phyloP scores from a whole-genome alignment of 2,329 filamentous ascomycete species.

The Dryadomyces sulphureus region DNA sequence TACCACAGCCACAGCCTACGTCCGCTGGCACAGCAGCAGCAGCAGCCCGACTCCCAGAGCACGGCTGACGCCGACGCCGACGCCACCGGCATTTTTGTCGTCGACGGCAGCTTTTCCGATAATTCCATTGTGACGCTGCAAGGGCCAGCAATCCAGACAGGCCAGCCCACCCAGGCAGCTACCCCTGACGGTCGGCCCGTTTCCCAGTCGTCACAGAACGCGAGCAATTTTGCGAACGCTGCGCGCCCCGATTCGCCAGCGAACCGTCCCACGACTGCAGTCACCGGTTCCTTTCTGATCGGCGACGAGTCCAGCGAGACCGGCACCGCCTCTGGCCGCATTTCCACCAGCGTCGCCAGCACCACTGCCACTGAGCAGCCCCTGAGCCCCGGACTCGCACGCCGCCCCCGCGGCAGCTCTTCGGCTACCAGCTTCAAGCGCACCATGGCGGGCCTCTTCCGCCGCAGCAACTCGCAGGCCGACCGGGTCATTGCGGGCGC shows the following conservation, averaged over 20 bases:
- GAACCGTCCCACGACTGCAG: conserved; percentile 7
- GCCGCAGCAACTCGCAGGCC: conserved; percentile 23
- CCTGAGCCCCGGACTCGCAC: conserved; percentile 17
- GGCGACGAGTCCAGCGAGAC: neutral
- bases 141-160: too few species aligned
- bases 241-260: too few species aligned
- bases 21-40: neutral
- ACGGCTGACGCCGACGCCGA: neutral
- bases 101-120: neutral
- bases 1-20: conserved; percentile 11
- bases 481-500: conserved; percentile 13
- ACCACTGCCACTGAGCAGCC: conserved; percentile 11
- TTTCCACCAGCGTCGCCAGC: neutral
- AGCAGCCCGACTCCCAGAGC: neutral
- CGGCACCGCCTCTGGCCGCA: neutral
- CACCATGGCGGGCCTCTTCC: conserved; percentile 35
- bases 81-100: neutral
- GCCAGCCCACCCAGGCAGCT: too few species aligned
- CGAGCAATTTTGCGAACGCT: too few species aligned
- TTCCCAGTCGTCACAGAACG: neutral
- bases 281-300: conserved; percentile 9
- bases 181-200: neutral
- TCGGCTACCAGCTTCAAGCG: conserved; percentile 29
- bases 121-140: too few species aligned
- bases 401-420: conserved; percentile 24